phyloP scores from a whole-genome alignment of 345 rosid genomes.

The Eutrema japonicum region DNA sequence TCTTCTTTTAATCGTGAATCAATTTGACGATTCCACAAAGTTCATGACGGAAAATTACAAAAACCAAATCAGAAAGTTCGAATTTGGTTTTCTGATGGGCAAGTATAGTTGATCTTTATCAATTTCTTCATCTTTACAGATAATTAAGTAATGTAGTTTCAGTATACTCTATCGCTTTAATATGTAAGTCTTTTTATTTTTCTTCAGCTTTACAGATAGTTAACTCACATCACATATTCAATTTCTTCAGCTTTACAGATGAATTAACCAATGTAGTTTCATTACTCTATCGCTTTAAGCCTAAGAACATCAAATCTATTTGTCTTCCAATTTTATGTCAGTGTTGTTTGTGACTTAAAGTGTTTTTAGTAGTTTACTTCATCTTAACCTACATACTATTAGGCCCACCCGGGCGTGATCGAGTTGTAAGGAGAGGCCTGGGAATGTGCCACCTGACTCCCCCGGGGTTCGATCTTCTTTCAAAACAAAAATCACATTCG shows the following conservation, averaged over 20 bases:
- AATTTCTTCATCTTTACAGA: not conserved
- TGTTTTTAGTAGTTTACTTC: not conserved
- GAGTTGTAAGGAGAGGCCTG: too few relatives aligned
- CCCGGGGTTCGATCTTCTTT: too few relatives aligned
- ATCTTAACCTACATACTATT: not conserved
- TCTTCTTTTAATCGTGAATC: conserved; percentile 7
- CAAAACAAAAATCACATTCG: too few relatives aligned
- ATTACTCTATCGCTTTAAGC: not conserved
- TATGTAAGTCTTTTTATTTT: not conserved
- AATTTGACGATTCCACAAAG: not conserved
- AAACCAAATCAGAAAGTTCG: not conserved
- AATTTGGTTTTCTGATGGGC: not conserved
- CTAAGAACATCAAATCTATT: not conserved
- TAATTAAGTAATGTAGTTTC: not conserved
- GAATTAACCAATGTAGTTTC: not conserved
- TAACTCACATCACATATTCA: not conserved
- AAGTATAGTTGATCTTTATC: not conserved
- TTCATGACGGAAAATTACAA: not conserved
- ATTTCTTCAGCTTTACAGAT: not conserved
- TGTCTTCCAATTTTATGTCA: not conserved
- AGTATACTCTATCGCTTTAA: conserved; percentile 5
- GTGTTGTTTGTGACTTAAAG: not conserved
- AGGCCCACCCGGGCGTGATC: too few relatives aligned
- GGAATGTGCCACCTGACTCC: too few relatives aligned
- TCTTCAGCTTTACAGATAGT: too few relatives aligned